Conservation (phyloP, 345 rosid genomes). For the Erucastrum elatum region DNA sequence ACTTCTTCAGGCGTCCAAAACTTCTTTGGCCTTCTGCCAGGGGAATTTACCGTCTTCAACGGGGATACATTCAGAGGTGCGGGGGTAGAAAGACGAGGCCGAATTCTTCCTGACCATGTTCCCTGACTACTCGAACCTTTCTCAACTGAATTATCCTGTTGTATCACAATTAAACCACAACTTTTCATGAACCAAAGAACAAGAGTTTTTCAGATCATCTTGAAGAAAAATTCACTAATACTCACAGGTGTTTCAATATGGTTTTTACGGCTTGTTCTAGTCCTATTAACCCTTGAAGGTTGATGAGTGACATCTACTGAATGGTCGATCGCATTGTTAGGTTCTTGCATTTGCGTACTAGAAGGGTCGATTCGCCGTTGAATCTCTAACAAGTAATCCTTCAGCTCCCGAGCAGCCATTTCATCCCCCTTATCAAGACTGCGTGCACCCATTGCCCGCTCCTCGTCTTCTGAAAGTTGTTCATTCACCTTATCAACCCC, state of each 20-base stretch:
- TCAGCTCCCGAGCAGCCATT: slow-evolving; percentile 26
- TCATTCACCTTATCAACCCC: background rate
- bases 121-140: slow-evolving; percentile 20
- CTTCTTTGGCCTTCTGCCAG: slow-evolving; percentile 30
- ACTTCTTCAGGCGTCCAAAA: slow-evolving; percentile 37
- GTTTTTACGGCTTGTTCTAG: background rate
- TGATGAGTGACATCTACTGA: slow-evolving; percentile 26
- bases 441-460: slow-evolving; percentile 2
- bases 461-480: slow-evolving; percentile 11
- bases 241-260: slow-evolving; percentile 9
- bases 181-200: slow-evolving; percentile 11
- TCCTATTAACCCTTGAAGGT: slow-evolving; percentile 17
- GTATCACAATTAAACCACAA: slow-evolving; percentile 17
- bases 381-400: slow-evolving; percentile 26
- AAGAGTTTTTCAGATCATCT: background rate
- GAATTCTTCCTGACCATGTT: slow-evolving; percentile 30
- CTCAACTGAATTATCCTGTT: slow-evolving; percentile 31
- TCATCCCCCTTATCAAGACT: slow-evolving; percentile 19
- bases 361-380: slow-evolving; percentile 22
- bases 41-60: slow-evolving; percentile 5
- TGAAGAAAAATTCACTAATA: background rate
- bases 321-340: slow-evolving; percentile 5
- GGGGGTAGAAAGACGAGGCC: slow-evolving; percentile 24
- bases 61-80: slow-evolving; percentile 27
- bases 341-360: slow-evolving; percentile 5